These are phyloP conservation scores for Myrica gale DNA, from an alignment of 306 rosid genomes.

Conservation along the genomic window DNA sequence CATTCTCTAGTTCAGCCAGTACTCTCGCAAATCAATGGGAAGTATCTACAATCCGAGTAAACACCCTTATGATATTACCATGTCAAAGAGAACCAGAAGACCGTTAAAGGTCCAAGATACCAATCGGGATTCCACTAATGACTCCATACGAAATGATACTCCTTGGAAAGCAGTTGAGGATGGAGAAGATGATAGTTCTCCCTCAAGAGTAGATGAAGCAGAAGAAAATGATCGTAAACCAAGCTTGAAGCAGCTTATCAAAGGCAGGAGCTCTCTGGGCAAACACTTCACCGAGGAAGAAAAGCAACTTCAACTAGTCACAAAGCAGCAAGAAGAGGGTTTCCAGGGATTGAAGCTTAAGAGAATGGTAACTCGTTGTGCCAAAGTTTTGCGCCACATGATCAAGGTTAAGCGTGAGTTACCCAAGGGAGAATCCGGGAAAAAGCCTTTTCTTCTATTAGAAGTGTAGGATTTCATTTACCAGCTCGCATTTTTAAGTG, in stretches of 20 bases:
- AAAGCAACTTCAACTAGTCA: constrained; percentile 61
- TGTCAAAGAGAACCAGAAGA: constrained; percentile 86
- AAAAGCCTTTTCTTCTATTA: constrained; percentile 45
- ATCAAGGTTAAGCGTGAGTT: constrained; percentile 56
- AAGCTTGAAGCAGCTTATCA: constrained; percentile 74
- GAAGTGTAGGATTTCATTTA: constrained; percentile 21
- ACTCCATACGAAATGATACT: constrained; percentile 2
- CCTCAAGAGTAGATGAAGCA: neutral
- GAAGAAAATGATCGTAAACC: constrained; percentile 39
- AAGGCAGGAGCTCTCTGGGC: constrained; percentile 54
- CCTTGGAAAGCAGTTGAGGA: constrained; percentile 15
- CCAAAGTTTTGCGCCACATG: constrained; percentile 63
- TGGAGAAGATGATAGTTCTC: constrained; percentile 21
- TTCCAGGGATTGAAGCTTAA: constrained; percentile 59
- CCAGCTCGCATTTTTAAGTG: neutral
- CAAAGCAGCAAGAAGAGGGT: constrained; percentile 46
- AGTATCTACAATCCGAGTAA: constrained; percentile 38
- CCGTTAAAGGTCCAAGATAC: constrained; percentile 22
- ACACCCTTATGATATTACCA: constrained; percentile 64
- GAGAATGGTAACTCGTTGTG: constrained; percentile 70
- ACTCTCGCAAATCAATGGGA: constrained; percentile 40
- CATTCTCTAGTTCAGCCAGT: neutral
- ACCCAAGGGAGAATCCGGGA: constrained; percentile 41
- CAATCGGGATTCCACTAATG: constrained; percentile 25
- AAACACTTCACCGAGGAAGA: constrained; percentile 70